Evolutionary conservation across 2,329 filamentous ascomycete species (phyloP).

Genomic region (Aspergillus ochraceoroseus): DNA sequence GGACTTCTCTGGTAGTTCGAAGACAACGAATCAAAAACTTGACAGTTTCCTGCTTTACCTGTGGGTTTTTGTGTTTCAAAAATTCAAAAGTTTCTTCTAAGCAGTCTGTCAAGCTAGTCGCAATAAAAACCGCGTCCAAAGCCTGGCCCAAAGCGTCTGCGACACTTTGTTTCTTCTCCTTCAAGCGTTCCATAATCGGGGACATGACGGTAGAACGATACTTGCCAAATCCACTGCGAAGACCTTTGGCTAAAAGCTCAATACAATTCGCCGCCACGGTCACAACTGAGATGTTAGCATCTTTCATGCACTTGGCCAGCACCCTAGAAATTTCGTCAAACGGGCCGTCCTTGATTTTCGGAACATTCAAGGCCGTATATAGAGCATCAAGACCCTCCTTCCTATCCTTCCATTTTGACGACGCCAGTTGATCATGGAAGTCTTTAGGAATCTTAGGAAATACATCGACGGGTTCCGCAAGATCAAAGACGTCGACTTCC

Average conservation of each 20-base stretch:
- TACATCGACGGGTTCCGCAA: slow-evolving; percentile 84
- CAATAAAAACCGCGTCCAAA: slow-evolving; percentile 64
- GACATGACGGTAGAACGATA: slow-evolving; percentile 76
- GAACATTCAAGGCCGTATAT: slow-evolving; percentile 70
- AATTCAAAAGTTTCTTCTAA: slow-evolving; percentile 86
- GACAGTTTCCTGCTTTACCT: slow-evolving; percentile 92
- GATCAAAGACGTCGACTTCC: slow-evolving; percentile 74
- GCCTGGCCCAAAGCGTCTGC: slow-evolving; percentile 82
- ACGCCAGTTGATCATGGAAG: slow-evolving; percentile 76
- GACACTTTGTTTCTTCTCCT: slow-evolving; percentile 92
- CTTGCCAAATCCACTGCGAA: slow-evolving; percentile 72
- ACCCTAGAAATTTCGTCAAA: slow-evolving; percentile 79
- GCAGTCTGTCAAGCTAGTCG: slow-evolving; percentile 73
- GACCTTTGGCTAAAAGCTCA: slow-evolving; percentile 78
- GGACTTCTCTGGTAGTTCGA: slow-evolving; percentile 75
- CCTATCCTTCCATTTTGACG: slow-evolving; percentile 96
- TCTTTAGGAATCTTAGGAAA: slow-evolving; percentile 73
- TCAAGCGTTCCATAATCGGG: slow-evolving; percentile 89
- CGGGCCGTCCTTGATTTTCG: slow-evolving; percentile 83
- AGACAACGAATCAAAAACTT: slow-evolving; percentile 88
- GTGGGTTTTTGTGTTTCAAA: slow-evolving; percentile 89
- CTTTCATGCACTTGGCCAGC: slow-evolving; percentile 96
- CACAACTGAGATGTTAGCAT: slow-evolving; percentile 93
- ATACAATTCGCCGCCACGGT: slow-evolving; percentile 90
- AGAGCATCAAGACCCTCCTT: slow-evolving; percentile 90